Base-by-base conservation (phyloP, 176 grass and related monocot genomes). In the Echinochloa phyllopogon region DNA sequence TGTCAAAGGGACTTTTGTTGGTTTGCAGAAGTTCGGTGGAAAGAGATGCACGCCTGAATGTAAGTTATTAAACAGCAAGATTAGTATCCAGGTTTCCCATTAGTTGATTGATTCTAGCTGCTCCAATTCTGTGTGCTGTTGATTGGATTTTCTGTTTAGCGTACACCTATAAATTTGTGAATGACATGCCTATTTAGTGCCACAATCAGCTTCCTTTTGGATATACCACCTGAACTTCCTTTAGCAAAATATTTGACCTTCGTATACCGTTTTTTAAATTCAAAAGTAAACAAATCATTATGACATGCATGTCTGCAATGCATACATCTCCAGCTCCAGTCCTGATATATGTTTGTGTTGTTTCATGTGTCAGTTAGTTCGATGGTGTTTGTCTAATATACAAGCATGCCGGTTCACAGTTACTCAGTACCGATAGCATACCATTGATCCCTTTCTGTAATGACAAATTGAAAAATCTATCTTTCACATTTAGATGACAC, bases 41-140 rank as follows among this genome's bases (percentile, higher is more conserved):
- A 91, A 78, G 72, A 95, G 77, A 94, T 94, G 91, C 83, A 98
- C 96, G 53, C 91, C 96, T 89, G 96, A 98, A 89, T 93, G 93
- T 98, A 87, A 92, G 91, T 80, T 73, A 3, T 2, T 72, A 79
- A 68, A 38, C 68, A 20, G 49, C 16, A 78, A 60, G 60, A 17
- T 23, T 56, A 85, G 44, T 69, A 62, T 78, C 11, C 8, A 21
- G 13, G 47, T 65, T 74, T 47, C 44, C 27, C 11, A 47, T 33
- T 67, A 67, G 6, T 67, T 67, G 39, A 24, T 40, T 14, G 21
- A 10, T 64, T 82, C 27, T 20, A 21, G 33, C 82, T 77, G 39
- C 47, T 77, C 49, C 13, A 62, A 24, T 83, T 70, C 12, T 65
- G 29, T 33, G 27, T 68, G 55, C 53, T 57, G 37, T 68, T 77